These are phyloP conservation scores for Pythium brassicae DNA, from an alignment of 352 stramenopile species.

Conservation along the genomic window DNA sequence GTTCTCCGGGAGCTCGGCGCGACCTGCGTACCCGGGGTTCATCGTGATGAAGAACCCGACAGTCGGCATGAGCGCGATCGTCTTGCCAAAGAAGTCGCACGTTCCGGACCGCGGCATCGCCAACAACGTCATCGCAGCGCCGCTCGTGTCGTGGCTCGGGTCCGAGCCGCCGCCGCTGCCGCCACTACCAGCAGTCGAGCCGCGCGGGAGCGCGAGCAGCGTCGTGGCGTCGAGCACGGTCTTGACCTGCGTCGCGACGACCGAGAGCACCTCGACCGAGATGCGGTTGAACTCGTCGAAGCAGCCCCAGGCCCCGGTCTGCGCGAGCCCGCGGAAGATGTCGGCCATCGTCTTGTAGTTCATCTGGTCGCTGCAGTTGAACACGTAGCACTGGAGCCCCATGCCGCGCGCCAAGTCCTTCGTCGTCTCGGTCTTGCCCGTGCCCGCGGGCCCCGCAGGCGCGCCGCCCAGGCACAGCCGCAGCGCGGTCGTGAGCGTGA, in stretches of 20 bases:
- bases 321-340: conserved; percentile 92
- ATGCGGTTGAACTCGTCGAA: conserved; percentile 89
- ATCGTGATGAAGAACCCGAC: conserved; percentile 94
- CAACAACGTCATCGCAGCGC: conserved; percentile 15
- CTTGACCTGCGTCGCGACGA: conserved; percentile 97
- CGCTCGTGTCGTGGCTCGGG: conserved; percentile 8
- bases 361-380: conserved; percentile 89
- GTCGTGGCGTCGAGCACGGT: conserved; percentile 91
- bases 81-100: conserved; percentile 90
- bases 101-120: conserved; percentile 42
- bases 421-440: conserved; percentile 85
- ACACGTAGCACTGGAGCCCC: conserved; percentile 82
- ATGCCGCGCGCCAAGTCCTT: conserved; percentile 78
- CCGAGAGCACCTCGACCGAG: conserved; percentile 94
- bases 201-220: conserved; percentile 16
- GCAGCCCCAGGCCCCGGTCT: conserved; percentile 90
- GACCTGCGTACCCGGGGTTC: conserved; percentile 91
- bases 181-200: conserved; percentile 10
- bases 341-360: conserved; percentile 97
- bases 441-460: conserved; percentile 73
- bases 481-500: conserved; percentile 80
- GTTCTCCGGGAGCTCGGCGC: conserved; percentile 91
- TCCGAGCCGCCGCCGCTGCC: conserved; percentile 13
- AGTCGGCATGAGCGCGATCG: conserved; percentile 76
- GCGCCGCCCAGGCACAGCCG: conserved; percentile 75